These are phyloP conservation scores for Dryas integrifolia DNA, from an alignment of 331 rosid species.

Conservation along the genomic window DNA sequence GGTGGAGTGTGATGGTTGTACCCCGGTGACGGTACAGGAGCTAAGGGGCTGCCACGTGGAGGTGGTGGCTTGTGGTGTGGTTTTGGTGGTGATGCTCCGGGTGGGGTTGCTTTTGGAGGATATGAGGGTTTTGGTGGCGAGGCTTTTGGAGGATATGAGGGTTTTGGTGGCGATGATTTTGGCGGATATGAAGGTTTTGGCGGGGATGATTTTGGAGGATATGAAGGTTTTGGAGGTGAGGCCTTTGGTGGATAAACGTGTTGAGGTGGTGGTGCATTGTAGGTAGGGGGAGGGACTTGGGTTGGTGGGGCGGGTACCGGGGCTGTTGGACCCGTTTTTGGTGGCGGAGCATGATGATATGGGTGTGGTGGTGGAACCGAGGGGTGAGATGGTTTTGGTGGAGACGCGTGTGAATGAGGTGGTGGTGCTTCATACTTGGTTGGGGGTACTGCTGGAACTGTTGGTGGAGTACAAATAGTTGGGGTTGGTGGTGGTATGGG, in stretches of 20 bases:
- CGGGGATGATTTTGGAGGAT: conserved; percentile 14
- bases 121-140: conserved; percentile 14
- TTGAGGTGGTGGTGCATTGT: conserved; percentile 4
- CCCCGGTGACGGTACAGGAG: conserved; percentile 8
- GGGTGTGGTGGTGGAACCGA: background rate
- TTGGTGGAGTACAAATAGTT: background rate
- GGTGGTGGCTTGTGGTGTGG: background rate
- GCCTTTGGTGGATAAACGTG: conserved; percentile 10
- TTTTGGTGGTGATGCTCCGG: background rate
- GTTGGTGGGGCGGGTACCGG: no score
- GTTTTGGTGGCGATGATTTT: conserved; percentile 23
- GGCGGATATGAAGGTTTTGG: conserved; percentile 3
- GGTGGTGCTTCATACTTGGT: conserved; percentile 6
- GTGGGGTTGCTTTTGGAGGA: conserved; percentile 12
- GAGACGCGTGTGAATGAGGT: conserved; percentile 3
- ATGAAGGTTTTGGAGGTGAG: background rate
- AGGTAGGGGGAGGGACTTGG: no score
- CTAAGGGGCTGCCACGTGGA: no score
- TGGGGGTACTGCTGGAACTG: conserved; percentile 8
- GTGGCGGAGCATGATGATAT: no score
- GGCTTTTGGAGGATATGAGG: conserved; percentile 9
- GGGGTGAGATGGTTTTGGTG: conserved; percentile 4
- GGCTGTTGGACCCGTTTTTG: no score
- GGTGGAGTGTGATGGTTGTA: conserved; percentile 6
- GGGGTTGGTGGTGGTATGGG: background rate